Conservation (phyloP, 2,329 filamentous ascomycete genomes). For the Xylaria sp. region DNA sequence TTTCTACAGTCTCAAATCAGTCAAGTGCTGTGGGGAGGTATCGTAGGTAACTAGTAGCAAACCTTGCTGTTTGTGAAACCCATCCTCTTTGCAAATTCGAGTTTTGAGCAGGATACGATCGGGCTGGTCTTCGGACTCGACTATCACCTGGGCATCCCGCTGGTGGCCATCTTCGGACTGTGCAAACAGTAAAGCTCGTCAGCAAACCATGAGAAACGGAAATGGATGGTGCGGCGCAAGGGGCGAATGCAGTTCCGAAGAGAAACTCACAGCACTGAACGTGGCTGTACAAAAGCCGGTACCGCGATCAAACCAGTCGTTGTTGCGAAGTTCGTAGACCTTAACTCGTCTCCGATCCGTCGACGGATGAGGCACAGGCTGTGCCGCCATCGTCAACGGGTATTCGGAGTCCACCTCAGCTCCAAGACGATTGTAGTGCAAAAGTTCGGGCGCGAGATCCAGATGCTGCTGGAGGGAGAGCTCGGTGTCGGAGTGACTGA, state of each 20-base stretch:
- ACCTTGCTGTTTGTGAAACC: constrained; percentile 98
- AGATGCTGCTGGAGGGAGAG: constrained; percentile 66
- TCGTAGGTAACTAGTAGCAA: constrained; percentile 42
- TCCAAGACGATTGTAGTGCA: constrained; percentile 55
- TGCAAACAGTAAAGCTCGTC: constrained; percentile 18
- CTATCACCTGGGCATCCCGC: constrained; percentile 86
- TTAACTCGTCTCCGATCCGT: constrained; percentile 83
- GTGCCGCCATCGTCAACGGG: constrained; percentile 72
- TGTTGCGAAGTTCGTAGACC: constrained; percentile 97
- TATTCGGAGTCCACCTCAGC: constrained; percentile 59
- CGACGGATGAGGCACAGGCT: constrained; percentile 70
- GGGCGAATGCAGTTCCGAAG: constrained; percentile 1
- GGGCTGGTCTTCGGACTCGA: constrained; percentile 92
- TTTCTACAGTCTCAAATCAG: constrained; percentile 64
- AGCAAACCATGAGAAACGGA: constrained; percentile 15
- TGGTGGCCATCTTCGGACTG: constrained; percentile 63
- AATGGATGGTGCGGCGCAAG: constrained; percentile 6
- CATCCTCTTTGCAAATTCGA: constrained; percentile 89
- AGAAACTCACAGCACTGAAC: constrained; percentile 68
- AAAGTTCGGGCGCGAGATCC: constrained; percentile 59
- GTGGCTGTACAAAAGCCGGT: constrained; percentile 92
- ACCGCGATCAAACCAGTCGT: constrained; percentile 98
- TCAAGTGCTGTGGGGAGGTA: background rate
- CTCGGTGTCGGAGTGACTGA: constrained; percentile 59
- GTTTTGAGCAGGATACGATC: constrained; percentile 85